These are phyloP conservation scores for Eremochloa ophiuroides DNA, from an alignment of 176 grass and related monocot genomes.

Conservation along the genomic window DNA sequence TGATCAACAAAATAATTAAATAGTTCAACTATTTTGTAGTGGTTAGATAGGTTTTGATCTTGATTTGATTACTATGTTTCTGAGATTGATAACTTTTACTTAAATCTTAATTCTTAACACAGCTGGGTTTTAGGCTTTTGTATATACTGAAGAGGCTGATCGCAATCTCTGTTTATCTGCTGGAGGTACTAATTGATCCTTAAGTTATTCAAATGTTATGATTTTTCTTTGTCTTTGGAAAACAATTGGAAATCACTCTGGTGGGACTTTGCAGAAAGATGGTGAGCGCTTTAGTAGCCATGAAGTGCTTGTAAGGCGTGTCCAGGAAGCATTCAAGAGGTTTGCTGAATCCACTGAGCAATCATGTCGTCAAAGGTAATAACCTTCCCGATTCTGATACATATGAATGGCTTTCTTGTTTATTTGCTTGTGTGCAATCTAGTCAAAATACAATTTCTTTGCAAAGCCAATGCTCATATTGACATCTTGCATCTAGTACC, in stretches of 20 bases:
- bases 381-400: conserved; percentile 18
- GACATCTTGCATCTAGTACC: conserved; percentile 3
- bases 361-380: conserved; percentile 72
- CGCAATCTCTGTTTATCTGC: conserved; percentile 66
- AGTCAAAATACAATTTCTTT: background rate
- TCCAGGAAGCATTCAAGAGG: conserved; percentile 60
- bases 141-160: conserved; percentile 80
- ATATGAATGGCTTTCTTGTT: conserved; percentile 20
- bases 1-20: background rate
- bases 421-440: conserved; percentile 14
- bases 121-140: conserved; percentile 93
- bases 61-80: conserved; percentile 4
- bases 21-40: conserved; percentile 2
- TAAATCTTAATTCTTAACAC: conserved; percentile 26
- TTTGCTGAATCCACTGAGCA: conserved; percentile 89
- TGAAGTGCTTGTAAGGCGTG: conserved; percentile 79
- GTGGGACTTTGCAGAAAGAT: conserved; percentile 68
- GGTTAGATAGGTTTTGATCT: background rate
- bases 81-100: conserved; percentile 3
- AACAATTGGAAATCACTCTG: conserved; percentile 3
- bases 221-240: conserved; percentile 9
- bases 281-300: conserved; percentile 74
- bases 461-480: background rate
- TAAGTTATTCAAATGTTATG: conserved; percentile 3
- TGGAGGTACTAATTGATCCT: conserved; percentile 63